Evolutionary conservation across 768 basidiomycete genomes (phyloP), one percentile per base, ranked within the genome.

Genomic region (Mycena capillaripes): DNA sequence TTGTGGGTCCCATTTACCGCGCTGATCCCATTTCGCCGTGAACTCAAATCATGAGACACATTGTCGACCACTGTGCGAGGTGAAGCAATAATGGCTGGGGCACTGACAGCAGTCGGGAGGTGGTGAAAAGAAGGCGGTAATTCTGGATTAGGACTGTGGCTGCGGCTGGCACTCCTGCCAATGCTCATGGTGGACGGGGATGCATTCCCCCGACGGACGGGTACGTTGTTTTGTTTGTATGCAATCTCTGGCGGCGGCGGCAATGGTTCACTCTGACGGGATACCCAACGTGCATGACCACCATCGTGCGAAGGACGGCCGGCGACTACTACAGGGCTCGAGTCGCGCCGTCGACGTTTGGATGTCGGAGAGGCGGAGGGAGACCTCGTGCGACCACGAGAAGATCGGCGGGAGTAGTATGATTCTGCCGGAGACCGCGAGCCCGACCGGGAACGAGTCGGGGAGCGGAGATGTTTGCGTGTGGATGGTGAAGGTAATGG

Each of bases 351-450:
- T 53, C 84, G 86, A 29, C 86, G 88, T 78, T 91, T 91, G 23
- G 84, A 83, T 53, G 84, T 86, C 19, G 92, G 92, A 27, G 93
- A 91, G 67, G 82, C 78, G 40, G 89, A 91, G 46, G 85, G 86
- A 21, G 93, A 92, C 52, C 85, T 88, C 32, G 92, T 93, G 40
- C 89, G 91, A 69, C 88, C 90, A 53, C 88, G 86, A 55, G 91
- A 92, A 27, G 92, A 93, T 46, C 83, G 88, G 57, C 83, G 88
- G 25, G 92, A 92, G 63, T 88, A 89, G 71, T 86, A 86, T n/a
- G 93, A 93, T 48, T 88, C 90, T 14, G 90, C 83, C 16, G 90
- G 91, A 12, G 92, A 91, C 50, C 85, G 89, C 29, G 90, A 90
- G 12, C 86, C 88, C 25, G 92, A 94, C 36, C 85, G 89, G 30